phyloP scores from a whole-genome alignment of 352 stramenopile species.

The Phytophthora aleatoria region DNA sequence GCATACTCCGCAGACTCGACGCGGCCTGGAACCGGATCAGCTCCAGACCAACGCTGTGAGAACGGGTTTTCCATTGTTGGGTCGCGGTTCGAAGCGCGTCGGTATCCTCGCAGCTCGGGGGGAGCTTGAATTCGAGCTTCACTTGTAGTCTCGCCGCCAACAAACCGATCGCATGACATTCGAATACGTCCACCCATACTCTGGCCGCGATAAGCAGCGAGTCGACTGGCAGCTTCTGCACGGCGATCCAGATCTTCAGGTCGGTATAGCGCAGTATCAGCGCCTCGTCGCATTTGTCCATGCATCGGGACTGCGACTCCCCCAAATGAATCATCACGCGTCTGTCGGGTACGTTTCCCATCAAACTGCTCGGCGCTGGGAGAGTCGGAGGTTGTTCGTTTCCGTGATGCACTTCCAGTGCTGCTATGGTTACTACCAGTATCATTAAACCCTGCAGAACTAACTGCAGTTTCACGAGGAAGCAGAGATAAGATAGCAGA shows the following conservation, averaged over 20 bases:
- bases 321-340: constrained; percentile 25
- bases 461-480: constrained; percentile 29
- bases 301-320: constrained; percentile 5
- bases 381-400: constrained; percentile 34
- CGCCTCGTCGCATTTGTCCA: constrained; percentile 6
- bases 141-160: constrained; percentile 20
- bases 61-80: constrained; percentile 28
- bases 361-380: constrained; percentile 25
- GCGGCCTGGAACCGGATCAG: constrained; percentile 3
- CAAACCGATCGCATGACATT: constrained; percentile 23
- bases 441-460: constrained; percentile 8
- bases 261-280: constrained; percentile 18
- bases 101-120: constrained; percentile 26
- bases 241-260: constrained; percentile 22
- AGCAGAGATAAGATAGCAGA: constrained; percentile 74
- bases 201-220: constrained; percentile 31
- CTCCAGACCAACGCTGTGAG: constrained; percentile 32
- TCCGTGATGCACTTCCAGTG: constrained; percentile 19
- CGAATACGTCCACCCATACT: constrained; percentile 30
- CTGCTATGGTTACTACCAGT: constrained; percentile 23
- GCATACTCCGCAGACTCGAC: constrained; percentile 32
- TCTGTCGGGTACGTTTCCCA: constrained; percentile 37
- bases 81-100: constrained; percentile 19
- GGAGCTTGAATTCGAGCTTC: constrained; percentile 29
- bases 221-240: constrained; percentile 21